phyloP scores from a whole-genome alignment of 75 land plant genomes.

The Cryptomeria japonica region DNA sequence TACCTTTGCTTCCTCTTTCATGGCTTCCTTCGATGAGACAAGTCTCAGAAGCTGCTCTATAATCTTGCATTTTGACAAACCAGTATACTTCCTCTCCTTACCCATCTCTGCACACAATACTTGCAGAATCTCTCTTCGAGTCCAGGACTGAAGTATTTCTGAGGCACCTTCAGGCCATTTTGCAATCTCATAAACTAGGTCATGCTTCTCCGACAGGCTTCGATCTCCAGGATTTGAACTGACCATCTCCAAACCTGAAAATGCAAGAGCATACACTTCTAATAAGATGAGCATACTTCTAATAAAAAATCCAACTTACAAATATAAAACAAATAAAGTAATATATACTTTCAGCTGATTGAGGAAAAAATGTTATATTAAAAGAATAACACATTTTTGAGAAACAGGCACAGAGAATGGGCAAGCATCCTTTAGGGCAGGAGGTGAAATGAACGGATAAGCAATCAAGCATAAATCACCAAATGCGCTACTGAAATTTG shows the following conservation, averaged over 20 bases:
- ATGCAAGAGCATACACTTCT: conserved; percentile 3
- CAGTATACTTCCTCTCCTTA: conserved; percentile 48
- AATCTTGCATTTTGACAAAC: conserved; percentile 35
- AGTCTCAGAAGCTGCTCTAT: conserved; percentile 27
- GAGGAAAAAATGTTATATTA: background rate
- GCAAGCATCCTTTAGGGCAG: background rate
- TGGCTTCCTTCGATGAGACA: conserved; percentile 9
- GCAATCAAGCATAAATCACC: background rate
- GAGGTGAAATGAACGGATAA: no score
- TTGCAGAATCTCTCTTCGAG: conserved; percentile 36
- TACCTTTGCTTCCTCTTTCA: background rate
- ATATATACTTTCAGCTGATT: background rate
- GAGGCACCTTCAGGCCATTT: conserved; percentile 26
- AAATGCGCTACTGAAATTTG: background rate
- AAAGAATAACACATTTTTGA: background rate
- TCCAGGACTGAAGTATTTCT: conserved; percentile 44
- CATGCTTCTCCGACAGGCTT: conserved; percentile 36
- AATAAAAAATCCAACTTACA: background rate
- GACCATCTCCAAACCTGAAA: conserved; percentile 29
- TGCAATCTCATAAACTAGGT: conserved; percentile 34
- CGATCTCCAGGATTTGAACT: conserved; percentile 24
- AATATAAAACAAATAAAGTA: background rate
- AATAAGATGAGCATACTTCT: background rate
- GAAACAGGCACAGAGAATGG: background rate
- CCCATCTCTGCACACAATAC: conserved; percentile 53